These are phyloP conservation scores for Zymoseptoria brevis DNA, from an alignment of 2,329 filamentous ascomycete species.

Conservation along the genomic window DNA sequence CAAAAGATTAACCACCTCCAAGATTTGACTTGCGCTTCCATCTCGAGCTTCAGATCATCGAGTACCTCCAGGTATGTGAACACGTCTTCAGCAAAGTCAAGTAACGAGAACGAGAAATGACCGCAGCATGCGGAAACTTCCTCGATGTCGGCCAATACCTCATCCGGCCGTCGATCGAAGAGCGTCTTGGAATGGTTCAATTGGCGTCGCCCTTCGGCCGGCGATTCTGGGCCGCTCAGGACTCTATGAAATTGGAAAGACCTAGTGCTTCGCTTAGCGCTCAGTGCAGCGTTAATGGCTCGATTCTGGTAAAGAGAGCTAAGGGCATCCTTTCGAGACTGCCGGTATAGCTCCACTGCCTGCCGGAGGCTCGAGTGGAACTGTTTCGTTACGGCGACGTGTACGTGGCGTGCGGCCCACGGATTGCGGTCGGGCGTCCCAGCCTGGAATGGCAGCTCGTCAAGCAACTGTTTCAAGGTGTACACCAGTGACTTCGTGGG, in stretches of 20 bases:
- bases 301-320: conserved; percentile 73
- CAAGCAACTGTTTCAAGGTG: conserved; percentile 79
- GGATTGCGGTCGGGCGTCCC: conserved; percentile 24
- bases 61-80: conserved; percentile 73
- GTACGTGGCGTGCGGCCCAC: conserved; percentile 43
- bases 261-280: conserved; percentile 21
- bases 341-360: conserved; percentile 71
- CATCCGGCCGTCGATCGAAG: conserved; percentile 35
- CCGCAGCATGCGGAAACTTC: conserved; percentile 97
- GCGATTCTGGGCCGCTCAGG: conserved; percentile 5
- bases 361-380: conserved; percentile 73
- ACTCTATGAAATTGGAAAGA: conserved; percentile 52
- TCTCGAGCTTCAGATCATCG: conserved; percentile 68
- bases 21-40: conserved; percentile 51
- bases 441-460: conserved; percentile 66
- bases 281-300: conserved; percentile 49
- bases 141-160: conserved; percentile 85
- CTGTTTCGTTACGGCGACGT: conserved; percentile 68
- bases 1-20: conserved; percentile 89
- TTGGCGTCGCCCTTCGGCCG: conserved; percentile 6
- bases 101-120: conserved; percentile 86
- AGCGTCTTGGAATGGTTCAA: conserved; percentile 10
- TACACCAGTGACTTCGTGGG: conserved; percentile 95
- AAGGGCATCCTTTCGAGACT: conserved; percentile 67
- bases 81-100: conserved; percentile 87